Base-by-base conservation (phyloP, 176 grass and related monocot species). In the Juncus effusus region DNA sequence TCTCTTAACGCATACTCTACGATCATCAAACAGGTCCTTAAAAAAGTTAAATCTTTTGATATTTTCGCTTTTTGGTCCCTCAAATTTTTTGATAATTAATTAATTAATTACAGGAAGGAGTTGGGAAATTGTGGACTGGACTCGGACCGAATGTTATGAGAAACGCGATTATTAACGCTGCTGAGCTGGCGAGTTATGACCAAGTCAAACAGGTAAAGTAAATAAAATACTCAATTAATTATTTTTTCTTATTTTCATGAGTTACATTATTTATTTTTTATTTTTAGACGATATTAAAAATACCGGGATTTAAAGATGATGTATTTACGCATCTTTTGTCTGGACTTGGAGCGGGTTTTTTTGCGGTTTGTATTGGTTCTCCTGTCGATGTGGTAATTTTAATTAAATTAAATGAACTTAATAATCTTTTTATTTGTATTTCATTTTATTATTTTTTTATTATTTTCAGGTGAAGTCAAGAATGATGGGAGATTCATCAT, bases 401-500 rank as follows among this genome's bases (percentile, higher is more conserved):
- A 38, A 28, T 28, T 28, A 28, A 28, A 28, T 28, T 28, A 28
- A 28, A 28, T 28, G 19, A 28, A 28, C 60, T 62, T 5, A 54
- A 40, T 54, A 16, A 16, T 19, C 52, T 38, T 13, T 2, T 54
- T 75, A 6, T 11, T 3, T 72, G 11, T 70, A 56, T 63, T 70
- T 60, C 2, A 49, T 84, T 40, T 62, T 45, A 38, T 83, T 36
- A 12, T 81, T 69, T 59, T 42, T 5, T 51, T 45, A 44, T 10
- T 62, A 14, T 51, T 36, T 10, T 65, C 80, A 92, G 83, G 83
- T 97, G 51, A 97, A 92, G 63, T 97, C 94, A 52, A 97, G 94
- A 92, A 97, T 97, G 85, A 97, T 92, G 88, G 94, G 94, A 44
- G 94, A 92, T 60, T 84, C 94, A n/a, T 58, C 88, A 38, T 97